These are phyloP conservation scores for Strobilomyces confusus DNA, from an alignment of 768 basidiomycete species.

Conservation along the genomic window DNA sequence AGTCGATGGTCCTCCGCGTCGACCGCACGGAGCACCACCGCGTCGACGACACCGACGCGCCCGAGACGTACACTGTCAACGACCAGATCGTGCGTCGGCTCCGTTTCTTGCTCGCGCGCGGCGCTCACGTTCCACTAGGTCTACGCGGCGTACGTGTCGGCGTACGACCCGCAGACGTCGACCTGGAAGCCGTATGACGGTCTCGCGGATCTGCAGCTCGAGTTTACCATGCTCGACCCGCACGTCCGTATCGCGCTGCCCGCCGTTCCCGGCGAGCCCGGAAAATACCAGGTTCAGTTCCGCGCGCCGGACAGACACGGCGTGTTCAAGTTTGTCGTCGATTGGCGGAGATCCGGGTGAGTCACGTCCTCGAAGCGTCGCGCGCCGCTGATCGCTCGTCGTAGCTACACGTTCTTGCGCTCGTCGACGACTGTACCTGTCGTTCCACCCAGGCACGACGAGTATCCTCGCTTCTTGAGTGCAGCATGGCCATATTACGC, in stretches of 20 bases:
- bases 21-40: conserved; percentile 71
- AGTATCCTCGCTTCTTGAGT: conserved; percentile 90
- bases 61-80: conserved; percentile 78
- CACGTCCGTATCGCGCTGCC: conserved; percentile 80
- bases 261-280: conserved; percentile 52
- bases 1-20: conserved; percentile 75
- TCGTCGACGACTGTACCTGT: conserved; percentile 77
- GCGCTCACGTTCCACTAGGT: conserved; percentile 43
- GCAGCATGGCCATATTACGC: conserved; percentile 96
- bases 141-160: conserved; percentile 70
- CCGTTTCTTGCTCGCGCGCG: background rate
- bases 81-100: conserved; percentile 63
- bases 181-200: conserved; percentile 72
- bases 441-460: conserved; percentile 91
- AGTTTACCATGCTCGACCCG: conserved; percentile 99
- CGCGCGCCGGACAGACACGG: conserved; percentile 93
- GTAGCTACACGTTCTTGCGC: conserved; percentile 71
- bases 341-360: conserved; percentile 87
- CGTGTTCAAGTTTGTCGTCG: conserved; percentile 94
- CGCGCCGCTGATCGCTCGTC: background rate
- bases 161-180: conserved; percentile 51
- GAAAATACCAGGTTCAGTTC: conserved; percentile 80
- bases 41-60: conserved; percentile 56
- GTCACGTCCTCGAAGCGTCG: conserved; percentile 18
- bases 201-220: conserved; percentile 80